These are phyloP conservation scores for Mucuna pruriens DNA, from an alignment of 306 rosid genomes.

Conservation along the genomic window DNA sequence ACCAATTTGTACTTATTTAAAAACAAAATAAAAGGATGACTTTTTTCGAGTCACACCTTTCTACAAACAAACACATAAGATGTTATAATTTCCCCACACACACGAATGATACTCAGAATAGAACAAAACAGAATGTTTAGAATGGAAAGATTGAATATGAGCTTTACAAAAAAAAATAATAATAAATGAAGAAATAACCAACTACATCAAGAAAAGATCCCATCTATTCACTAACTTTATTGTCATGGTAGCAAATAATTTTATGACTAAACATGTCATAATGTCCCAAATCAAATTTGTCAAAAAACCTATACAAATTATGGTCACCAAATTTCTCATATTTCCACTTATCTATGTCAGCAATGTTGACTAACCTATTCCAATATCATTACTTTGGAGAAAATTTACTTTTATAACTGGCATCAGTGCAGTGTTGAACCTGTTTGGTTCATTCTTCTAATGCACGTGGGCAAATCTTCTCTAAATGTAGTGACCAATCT, in stretches of 20 bases:
- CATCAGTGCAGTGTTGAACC: slow-evolving; percentile 36
- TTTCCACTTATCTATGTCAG: slow-evolving; percentile 38
- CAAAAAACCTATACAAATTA: slow-evolving; percentile 55
- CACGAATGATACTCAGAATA: background rate
- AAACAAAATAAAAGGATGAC: slow-evolving; percentile 9
- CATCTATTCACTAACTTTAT: slow-evolving; percentile 45
- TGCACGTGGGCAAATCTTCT: slow-evolving; percentile 53
- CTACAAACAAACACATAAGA: background rate
- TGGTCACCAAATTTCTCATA: slow-evolving; percentile 43
- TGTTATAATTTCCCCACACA: background rate
- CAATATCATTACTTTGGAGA: slow-evolving; percentile 36
- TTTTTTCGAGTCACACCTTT: background rate
- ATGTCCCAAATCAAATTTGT: slow-evolving; percentile 35
- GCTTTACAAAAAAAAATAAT: slow-evolving; percentile 37
- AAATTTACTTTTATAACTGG: slow-evolving; percentile 30
- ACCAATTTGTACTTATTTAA: slow-evolving; percentile 14
- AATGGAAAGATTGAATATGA: slow-evolving; percentile 16
- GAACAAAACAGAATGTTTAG: slow-evolving; percentile 25
- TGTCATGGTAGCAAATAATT: slow-evolving; percentile 31
- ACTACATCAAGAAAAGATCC: slow-evolving; percentile 38
- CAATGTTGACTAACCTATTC: slow-evolving; percentile 34
- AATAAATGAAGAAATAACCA: slow-evolving; percentile 37
- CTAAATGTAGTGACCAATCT: slow-evolving; percentile 66
- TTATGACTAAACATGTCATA: slow-evolving; percentile 43
- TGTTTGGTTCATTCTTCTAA: slow-evolving; percentile 45